Base-by-base conservation (phyloP, 176 grass and related monocot genomes). In the Oryza australiensis region DNA sequence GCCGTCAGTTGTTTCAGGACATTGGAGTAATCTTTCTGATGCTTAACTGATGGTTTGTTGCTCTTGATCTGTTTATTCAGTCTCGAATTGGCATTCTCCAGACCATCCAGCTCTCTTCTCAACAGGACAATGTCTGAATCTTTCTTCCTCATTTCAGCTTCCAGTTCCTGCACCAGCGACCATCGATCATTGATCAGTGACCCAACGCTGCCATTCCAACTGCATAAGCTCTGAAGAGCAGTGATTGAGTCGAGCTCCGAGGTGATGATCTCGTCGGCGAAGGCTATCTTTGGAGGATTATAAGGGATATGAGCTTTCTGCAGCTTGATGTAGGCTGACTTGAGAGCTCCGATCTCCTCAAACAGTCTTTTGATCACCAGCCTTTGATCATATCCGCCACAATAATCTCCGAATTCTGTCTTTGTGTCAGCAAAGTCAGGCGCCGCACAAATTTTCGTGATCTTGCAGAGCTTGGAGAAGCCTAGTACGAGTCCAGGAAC, bases 391-490 rank as follows among this genome's bases (percentile, higher is more conserved):
- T 72, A 72, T 3, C 80, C 55, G 1, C 55, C 53, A 5, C 26
- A 38, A 1, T 26, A 38, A 7, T 40, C 9, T 34, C 64, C 28
- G 22, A n/a, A 38, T 3, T 4, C 41, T 20, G 34, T 35, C 5
- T 51, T 79, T 9, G 29, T 53, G 0, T 48, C 3, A 3, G 51
- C 3, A 0, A 45, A 12, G 14, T 29, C 11, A 6, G 80, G 80
- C 12, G 70, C 70, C 3, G 70, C 70, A 40, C 70, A 83, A 16
- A 74, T 59, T 41, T 74, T 83, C 28, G 28, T 83, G 80, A 74
- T 70, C 27, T 23, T 82, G 57, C 70, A 82, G 69, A 82, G 70
- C 80, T 73, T 73, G 38, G 80, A 64, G 38, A 82, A 27, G 27
- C 70, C 59, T 14, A 64, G 27, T 0, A 65, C 62, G 59, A 83